phyloP scores from a whole-genome alignment of 768 basidiomycete species.

The Holtermanniella nyarrowii region DNA sequence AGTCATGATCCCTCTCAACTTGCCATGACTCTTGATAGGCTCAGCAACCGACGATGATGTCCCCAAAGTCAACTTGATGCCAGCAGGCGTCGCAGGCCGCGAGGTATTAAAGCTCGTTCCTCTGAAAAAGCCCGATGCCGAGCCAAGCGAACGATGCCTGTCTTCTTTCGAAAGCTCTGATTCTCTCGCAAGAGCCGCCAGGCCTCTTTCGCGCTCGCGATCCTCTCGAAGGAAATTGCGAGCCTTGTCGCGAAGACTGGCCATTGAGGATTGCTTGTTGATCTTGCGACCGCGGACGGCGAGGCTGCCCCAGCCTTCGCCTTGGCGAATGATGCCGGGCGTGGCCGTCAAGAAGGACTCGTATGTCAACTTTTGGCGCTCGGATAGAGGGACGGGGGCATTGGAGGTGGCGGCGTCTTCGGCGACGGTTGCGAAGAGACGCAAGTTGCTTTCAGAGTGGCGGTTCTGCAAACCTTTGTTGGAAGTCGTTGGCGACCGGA shows the following conservation, averaged over 20 bases:
- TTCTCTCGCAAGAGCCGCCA: neutral
- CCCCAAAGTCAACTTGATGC: slow-evolving; percentile 1
- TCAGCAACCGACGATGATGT: neutral
- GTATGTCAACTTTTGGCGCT: slow-evolving; percentile 11
- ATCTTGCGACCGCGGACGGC: slow-evolving; percentile 2
- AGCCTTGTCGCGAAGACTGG: slow-evolving; percentile 22
- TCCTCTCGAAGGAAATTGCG: slow-evolving; percentile 15
- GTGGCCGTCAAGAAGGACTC: slow-evolving; percentile 21
- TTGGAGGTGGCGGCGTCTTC: slow-evolving; percentile 8
- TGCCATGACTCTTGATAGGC: neutral
- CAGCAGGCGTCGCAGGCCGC: neutral
- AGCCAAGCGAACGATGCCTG: neutral
- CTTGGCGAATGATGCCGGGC: slow-evolving; percentile 26
- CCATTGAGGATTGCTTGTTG: slow-evolving; percentile 15
- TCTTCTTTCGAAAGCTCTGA: neutral
- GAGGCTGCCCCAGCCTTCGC: slow-evolving; percentile 26
- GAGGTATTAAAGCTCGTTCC: neutral
- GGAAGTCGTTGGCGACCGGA: neutral
- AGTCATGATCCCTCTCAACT: neutral
- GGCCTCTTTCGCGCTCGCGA: neutral
- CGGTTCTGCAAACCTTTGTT: slow-evolving; percentile 3
- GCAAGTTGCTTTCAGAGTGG: neutral
- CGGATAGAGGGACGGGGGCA: slow-evolving; percentile 7
- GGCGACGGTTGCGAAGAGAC: neutral
- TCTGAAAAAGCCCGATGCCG: neutral